A percentile compares a stretch with the other conserved stretches of the same genome.
Evolutionary conservation across 192 early-diverging fungal genomes (phyloP).

Genomic region (Entrophospora sp.): DNA sequence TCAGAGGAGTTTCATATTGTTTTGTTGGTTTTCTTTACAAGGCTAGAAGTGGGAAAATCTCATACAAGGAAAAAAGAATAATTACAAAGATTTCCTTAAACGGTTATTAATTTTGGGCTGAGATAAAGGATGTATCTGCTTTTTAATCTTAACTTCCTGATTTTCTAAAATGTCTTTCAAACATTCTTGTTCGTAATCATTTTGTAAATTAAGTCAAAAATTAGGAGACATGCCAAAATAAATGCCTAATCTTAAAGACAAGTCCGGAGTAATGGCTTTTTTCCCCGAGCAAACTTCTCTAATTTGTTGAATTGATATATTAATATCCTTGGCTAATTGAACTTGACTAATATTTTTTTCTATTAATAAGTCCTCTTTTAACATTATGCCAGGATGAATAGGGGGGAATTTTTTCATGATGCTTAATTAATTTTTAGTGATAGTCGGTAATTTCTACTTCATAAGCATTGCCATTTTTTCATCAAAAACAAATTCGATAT

Average conservation of each 20-base stretch:
- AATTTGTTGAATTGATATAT: background rate
- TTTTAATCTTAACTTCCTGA: background rate
- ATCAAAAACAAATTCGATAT: too few relatives aligned
- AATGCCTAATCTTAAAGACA: background rate
- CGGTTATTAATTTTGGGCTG: too few relatives aligned
- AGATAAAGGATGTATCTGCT: background rate
- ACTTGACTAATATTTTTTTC: too few relatives aligned
- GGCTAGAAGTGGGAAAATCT: background rate
- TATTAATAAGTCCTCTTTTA: too few relatives aligned
- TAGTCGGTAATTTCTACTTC: too few relatives aligned
- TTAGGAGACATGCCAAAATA: background rate
- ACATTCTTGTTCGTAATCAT: background rate
- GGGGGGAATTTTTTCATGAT: too few relatives aligned
- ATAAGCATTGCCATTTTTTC: too few relatives aligned
- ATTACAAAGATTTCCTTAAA: too few relatives aligned
- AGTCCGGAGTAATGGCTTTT: background rate
- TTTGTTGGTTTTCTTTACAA: conserved; percentile 2
- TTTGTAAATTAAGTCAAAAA: background rate
- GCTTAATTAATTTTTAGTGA: too few relatives aligned
- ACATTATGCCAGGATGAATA: too few relatives aligned
- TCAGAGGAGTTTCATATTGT: background rate
- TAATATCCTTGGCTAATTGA: background rate
- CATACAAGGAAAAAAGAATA: too few relatives aligned
- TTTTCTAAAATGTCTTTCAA: background rate
- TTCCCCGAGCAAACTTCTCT: background rate